Percentiles rank a stretch among this genome's conserved stretches.
Conservation (phyloP, 1,284 basidiomycete species). For the Trametes hirsuta region DNA sequence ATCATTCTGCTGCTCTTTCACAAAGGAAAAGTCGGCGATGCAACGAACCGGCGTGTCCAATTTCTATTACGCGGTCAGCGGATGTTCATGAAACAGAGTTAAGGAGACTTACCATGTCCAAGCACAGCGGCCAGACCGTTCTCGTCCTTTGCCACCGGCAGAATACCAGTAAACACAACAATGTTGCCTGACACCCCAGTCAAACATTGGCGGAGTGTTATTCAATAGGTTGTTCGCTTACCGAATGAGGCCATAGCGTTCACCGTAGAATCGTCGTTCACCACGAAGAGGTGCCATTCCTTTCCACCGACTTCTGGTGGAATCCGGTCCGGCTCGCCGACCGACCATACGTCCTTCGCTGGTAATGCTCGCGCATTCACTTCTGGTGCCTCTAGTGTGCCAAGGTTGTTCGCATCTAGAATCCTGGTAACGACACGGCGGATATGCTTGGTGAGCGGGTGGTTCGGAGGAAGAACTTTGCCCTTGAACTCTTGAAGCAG, state of each 20-base stretch:
- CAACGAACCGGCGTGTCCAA: slow-evolving; percentile 78
- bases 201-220: not conserved
- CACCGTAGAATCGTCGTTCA: slow-evolving; percentile 72
- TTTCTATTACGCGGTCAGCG: slow-evolving; percentile 52
- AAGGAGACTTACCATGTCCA: slow-evolving; percentile 68
- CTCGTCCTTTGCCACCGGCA: slow-evolving; percentile 80
- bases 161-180: slow-evolving; percentile 89
- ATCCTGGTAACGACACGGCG: slow-evolving; percentile 75
- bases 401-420: slow-evolving; percentile 73
- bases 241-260: slow-evolving; percentile 86
- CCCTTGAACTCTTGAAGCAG: slow-evolving; percentile 58
- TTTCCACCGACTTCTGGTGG: slow-evolving; percentile 37
- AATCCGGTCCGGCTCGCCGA: slow-evolving; percentile 16
- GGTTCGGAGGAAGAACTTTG: slow-evolving; percentile 67
- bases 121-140: slow-evolving; percentile 87
- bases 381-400: slow-evolving; percentile 49
- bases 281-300: slow-evolving; percentile 82
- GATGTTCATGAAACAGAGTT: not conserved
- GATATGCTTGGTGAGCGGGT: slow-evolving; percentile 70
- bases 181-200: slow-evolving; percentile 58
- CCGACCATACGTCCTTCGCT: slow-evolving; percentile 1
- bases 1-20: slow-evolving; percentile 58
- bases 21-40: slow-evolving; percentile 64
- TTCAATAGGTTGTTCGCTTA: slow-evolving; percentile 30
- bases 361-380: slow-evolving; percentile 15